A percentile compares a stretch with the other conserved stretches of the same genome.
phyloP scores from a whole-genome alignment of 2,329 filamentous ascomycete species.

The Helminthosporium solani region DNA sequence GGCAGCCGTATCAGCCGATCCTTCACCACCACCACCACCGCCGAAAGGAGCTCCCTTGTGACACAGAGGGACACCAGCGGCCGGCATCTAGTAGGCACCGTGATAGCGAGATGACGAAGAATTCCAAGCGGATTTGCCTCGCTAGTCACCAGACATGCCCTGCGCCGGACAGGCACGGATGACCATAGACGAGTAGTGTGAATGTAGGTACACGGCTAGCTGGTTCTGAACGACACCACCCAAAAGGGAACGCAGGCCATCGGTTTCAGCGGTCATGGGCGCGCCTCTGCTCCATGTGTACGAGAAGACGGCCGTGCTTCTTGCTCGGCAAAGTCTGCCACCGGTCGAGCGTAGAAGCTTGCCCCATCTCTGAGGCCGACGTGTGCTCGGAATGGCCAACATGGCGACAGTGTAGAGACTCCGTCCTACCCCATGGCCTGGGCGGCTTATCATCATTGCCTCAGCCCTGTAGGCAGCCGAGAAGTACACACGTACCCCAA shows the following conservation, averaged over 20 bases:
- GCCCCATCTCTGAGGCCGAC: conserved; percentile 13
- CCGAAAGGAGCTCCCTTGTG: conserved; percentile 12
- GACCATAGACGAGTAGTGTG: conserved; percentile 32
- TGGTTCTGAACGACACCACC: conserved; percentile 17
- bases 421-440: conserved; percentile 16
- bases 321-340: neutral
- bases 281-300: conserved; percentile 1
- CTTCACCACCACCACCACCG: neutral
- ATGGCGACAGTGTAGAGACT: neutral
- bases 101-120: conserved; percentile 27
- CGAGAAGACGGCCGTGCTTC: neutral
- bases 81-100: conserved; percentile 4
- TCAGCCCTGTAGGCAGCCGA: conserved; percentile 33
- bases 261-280: conserved; percentile 37
- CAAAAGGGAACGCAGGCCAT: conserved; percentile 20
- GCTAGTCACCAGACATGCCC: conserved; percentile 38
- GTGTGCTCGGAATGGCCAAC: neutral
- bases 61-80: conserved; percentile 14
- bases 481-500: conserved; percentile 11
- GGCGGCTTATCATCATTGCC: conserved; percentile 27
- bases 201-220: conserved; percentile 34
- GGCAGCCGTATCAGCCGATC: conserved; percentile 8
- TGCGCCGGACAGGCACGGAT: conserved; percentile 34
- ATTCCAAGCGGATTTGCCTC: conserved; percentile 8
- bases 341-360: conserved; percentile 1